These are phyloP conservation scores for Grigorovia transvaalensis DNA, from an alignment of 805 yeast genomes.

Conservation along the genomic window DNA sequence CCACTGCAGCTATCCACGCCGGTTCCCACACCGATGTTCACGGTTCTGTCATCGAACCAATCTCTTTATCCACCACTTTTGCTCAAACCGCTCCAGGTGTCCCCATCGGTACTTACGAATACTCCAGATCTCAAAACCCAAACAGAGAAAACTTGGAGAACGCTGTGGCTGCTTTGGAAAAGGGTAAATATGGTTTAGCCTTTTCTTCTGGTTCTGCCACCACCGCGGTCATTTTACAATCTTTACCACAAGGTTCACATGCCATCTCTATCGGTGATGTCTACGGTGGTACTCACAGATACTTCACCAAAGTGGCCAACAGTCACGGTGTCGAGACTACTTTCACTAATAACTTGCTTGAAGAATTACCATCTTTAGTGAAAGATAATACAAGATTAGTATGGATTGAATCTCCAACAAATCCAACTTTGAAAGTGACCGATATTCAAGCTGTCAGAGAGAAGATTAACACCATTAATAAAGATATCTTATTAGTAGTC, in stretches of 20 bases:
- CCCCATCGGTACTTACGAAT: constrained; percentile 73
- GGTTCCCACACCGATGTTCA: constrained; percentile 68
- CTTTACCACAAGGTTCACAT: constrained; percentile 61
- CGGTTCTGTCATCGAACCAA: constrained; percentile 82
- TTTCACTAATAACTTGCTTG: constrained; percentile 54
- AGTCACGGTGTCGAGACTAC: constrained; percentile 64
- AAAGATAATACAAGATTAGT: constrained; percentile 59
- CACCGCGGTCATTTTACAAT: constrained; percentile 67
- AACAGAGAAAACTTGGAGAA: constrained; percentile 73
- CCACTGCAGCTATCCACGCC: constrained; percentile 76
- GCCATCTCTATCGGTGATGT: constrained; percentile 76
- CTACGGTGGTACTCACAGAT: constrained; percentile 87
- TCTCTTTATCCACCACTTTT: constrained; percentile 75
- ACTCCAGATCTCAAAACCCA: constrained; percentile 79
- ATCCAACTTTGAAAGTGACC: constrained; percentile 75
- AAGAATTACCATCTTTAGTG: constrained; percentile 47
- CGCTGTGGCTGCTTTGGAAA: constrained; percentile 71
- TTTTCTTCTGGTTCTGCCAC: constrained; percentile 81
- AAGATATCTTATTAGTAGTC: constrained; percentile 54
- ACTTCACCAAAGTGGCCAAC: constrained; percentile 75
- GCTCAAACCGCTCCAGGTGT: constrained; percentile 69
- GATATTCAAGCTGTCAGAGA: constrained; percentile 56
- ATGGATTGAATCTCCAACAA: constrained; percentile 85
- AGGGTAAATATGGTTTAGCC: constrained; percentile 65
- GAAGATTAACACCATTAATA: constrained; percentile 40